phyloP scores from a whole-genome alignment of 1,139 yeast genomes.

The Blastobotrys serpentis region DNA sequence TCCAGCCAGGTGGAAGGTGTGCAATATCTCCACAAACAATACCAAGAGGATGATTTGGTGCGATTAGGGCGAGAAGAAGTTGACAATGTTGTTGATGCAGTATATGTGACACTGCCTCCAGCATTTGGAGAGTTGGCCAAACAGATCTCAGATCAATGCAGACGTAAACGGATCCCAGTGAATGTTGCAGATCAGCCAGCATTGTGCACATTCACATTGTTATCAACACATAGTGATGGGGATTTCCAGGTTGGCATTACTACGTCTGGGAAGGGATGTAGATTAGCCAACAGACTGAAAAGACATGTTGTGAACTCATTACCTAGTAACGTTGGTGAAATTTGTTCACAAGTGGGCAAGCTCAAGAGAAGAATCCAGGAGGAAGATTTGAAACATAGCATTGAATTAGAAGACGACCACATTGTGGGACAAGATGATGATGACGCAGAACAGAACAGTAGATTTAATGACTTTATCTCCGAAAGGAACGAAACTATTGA shows the following conservation, averaged over 20 bases:
- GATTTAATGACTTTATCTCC: slow-evolving; percentile 58
- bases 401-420: slow-evolving; percentile 21
- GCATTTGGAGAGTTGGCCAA: slow-evolving; percentile 37
- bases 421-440: slow-evolving; percentile 62
- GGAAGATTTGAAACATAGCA: slow-evolving; percentile 46
- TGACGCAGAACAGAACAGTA: slow-evolving; percentile 60
- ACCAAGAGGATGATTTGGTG: slow-evolving; percentile 47
- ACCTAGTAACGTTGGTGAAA: slow-evolving; percentile 67
- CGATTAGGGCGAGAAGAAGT: slow-evolving; percentile 64
- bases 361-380: slow-evolving; percentile 57
- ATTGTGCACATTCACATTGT: slow-evolving; percentile 69
- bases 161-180: slow-evolving; percentile 68
- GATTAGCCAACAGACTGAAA: slow-evolving; percentile 74
- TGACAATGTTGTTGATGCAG: slow-evolving; percentile 65
- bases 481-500: slow-evolving; percentile 57
- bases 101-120: slow-evolving; percentile 57
- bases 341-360: slow-evolving; percentile 67
- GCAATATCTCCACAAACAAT: slow-evolving; percentile 36
- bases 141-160: slow-evolving; percentile 52
- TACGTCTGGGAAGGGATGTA: slow-evolving; percentile 88
- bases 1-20: slow-evolving; percentile 9
- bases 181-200: slow-evolving; percentile 75
- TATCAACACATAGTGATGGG: slow-evolving; percentile 71
- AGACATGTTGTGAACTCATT: slow-evolving; percentile 66
- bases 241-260: slow-evolving; percentile 80